Evolutionary conservation across 805 yeast genomes (phyloP).

Genomic region (Wickerhamiella australiensis): DNA sequence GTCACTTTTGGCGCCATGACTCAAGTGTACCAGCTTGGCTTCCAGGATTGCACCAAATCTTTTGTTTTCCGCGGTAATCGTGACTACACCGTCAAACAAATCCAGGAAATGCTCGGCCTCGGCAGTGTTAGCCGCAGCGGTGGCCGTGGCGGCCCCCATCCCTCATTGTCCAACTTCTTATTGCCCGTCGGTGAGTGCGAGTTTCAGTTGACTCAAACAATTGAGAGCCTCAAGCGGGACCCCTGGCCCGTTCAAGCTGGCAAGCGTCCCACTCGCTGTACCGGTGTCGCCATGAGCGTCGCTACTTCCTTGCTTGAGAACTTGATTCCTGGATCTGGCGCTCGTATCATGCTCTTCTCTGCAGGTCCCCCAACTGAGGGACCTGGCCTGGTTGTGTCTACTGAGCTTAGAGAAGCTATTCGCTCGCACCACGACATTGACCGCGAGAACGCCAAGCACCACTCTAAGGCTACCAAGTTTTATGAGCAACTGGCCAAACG

Average conservation of each 20-base stretch:
- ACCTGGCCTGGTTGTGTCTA: conserved; percentile 89
- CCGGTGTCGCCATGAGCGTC: conserved; percentile 83
- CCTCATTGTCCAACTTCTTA: conserved; percentile 50
- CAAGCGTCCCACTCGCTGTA: conserved; percentile 76
- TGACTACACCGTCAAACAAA: conserved; percentile 49
- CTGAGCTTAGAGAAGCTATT: conserved; percentile 86
- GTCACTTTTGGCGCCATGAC: conserved; percentile 85
- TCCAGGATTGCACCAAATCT: conserved; percentile 55
- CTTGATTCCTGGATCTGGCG: conserved; percentile 73
- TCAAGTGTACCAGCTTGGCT: conserved; percentile 73
- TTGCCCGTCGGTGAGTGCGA: conserved; percentile 68
- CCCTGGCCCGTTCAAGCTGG: conserved; percentile 78
- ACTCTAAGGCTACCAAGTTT: conserved; percentile 71
- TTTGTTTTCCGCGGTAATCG: conserved; percentile 82
- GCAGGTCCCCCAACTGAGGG: conserved; percentile 93
- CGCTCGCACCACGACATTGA: conserved; percentile 96
- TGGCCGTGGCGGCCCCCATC: conserved; percentile 17
- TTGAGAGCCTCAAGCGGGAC: conserved; percentile 66
- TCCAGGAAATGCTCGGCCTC: conserved; percentile 52
- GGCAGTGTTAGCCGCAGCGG: conserved; percentile 10
- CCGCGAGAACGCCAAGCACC: conserved; percentile 77
- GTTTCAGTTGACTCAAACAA: conserved; percentile 62
- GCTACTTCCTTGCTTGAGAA: conserved; percentile 75
- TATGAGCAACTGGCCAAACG: conserved; percentile 64
- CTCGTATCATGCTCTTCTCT: conserved; percentile 77